These are phyloP conservation scores for Kwoniella heveanensis DNA, from an alignment of 768 basidiomycete species.

Conservation along the genomic window DNA sequence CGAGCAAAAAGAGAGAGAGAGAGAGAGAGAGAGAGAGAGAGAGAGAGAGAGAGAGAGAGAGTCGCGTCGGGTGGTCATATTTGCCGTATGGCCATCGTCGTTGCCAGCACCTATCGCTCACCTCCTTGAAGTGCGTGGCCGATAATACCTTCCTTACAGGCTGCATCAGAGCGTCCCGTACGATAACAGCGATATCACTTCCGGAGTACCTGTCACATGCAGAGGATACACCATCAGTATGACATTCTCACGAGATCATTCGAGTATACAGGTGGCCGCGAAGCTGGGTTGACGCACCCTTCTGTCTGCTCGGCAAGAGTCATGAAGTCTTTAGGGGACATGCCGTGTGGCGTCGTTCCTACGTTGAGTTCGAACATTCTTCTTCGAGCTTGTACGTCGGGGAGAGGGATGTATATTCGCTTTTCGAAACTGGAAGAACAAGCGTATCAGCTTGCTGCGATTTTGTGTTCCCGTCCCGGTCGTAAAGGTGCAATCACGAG, in stretches of 20 bases:
- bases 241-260: not conserved
- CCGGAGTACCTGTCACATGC: conserved; percentile 85
- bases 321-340: conserved; percentile 76
- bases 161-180: conserved; percentile 97
- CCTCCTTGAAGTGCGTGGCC: conserved; percentile 88
- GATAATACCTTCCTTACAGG: conserved; percentile 93
- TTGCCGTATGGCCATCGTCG: too few species aligned
- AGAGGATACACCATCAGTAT: too few species aligned
- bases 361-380: conserved; percentile 98
- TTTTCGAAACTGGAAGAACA: conserved; percentile 76
- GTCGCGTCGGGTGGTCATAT: too few species aligned
- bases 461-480: too few species aligned
- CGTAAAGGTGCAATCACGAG: too few species aligned
- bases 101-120: too few species aligned
- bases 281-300: conserved; percentile 63
- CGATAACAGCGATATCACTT: conserved; percentile 90
- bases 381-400: conserved; percentile 84
- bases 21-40: too few species aligned
- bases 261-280: too few species aligned
- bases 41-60: too few species aligned
- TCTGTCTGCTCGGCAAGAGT: conserved; percentile 81
- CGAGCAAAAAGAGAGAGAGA: too few species aligned
- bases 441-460: not conserved
- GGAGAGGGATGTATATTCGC: conserved; percentile 96
- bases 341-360: conserved; percentile 84